Conservation (phyloP, 2,329 filamentous ascomycete genomes). For the Aspergillus pseudoterreus region DNA sequence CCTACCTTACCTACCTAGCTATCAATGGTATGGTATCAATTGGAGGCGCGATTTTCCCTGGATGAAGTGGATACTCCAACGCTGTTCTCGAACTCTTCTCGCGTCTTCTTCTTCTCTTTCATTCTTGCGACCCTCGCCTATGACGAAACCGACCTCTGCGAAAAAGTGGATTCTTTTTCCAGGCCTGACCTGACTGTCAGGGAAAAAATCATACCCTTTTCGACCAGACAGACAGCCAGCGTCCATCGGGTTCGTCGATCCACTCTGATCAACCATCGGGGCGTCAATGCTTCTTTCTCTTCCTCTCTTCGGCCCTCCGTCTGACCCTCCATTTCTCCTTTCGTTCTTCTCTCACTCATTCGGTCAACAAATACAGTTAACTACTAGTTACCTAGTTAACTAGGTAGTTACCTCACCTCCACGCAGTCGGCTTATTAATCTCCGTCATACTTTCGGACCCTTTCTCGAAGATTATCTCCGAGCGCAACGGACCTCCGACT, state of each 20-base stretch:
- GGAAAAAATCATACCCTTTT: too few relatives aligned
- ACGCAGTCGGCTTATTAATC: neutral
- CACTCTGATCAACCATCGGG: too few relatives aligned
- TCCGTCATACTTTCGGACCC: neutral
- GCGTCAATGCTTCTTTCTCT: neutral
- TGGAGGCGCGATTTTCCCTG: too few relatives aligned
- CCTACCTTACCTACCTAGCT: too few relatives aligned
- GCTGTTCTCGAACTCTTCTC: neutral
- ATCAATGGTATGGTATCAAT: too few relatives aligned
- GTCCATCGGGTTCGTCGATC: too few relatives aligned
- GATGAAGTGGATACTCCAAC: neutral
- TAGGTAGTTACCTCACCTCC: neutral
- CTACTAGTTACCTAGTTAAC: too few relatives aligned
- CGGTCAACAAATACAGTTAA: neutral
- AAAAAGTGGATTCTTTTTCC: too few relatives aligned
- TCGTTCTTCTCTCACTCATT: neutral
- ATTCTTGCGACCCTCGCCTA: neutral
- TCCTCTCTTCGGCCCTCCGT: neutral
- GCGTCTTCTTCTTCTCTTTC: neutral
- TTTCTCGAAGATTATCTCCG: neutral
- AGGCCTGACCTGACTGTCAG: too few relatives aligned
- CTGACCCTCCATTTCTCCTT: neutral
- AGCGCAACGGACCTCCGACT: neutral
- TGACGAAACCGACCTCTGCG: too few relatives aligned
- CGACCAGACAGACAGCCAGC: too few relatives aligned